Evolutionary conservation across 805 yeast genomes (phyloP).

Genomic region (Blastobotrys mokoenaii): DNA sequence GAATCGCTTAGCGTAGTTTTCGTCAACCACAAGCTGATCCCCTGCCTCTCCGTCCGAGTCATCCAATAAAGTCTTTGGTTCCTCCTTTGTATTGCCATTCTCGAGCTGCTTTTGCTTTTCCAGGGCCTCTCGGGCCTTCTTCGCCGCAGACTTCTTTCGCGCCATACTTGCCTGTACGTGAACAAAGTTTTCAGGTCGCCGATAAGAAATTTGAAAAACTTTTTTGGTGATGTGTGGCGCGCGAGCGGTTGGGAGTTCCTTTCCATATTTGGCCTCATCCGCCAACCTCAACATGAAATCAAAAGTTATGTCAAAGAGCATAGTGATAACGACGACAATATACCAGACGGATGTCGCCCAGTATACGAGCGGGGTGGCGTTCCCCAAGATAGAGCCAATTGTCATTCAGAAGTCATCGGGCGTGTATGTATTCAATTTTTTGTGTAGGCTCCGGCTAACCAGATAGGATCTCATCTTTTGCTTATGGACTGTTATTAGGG

Average conservation of each 20-base stretch:
- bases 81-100: neutral
- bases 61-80: neutral
- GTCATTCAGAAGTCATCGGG: slow-evolving; percentile 1
- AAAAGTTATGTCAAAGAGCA: too few species aligned
- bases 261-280: neutral
- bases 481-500: slow-evolving; percentile 32
- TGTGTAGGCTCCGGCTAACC: neutral
- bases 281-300: too few species aligned
- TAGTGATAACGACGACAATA: too few species aligned
- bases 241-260: neutral
- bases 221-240: neutral
- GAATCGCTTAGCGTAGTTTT: slow-evolving; percentile 23
- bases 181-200: neutral
- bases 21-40: slow-evolving; percentile 16
- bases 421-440: neutral
- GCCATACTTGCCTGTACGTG: slow-evolving; percentile 45
- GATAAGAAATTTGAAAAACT: neutral
- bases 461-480: slow-evolving; percentile 17
- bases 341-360: too few species aligned
- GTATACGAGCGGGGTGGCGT: too few species aligned
- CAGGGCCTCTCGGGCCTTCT: slow-evolving; percentile 50
- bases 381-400: neutral
- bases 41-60: slow-evolving; percentile 4
- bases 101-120: slow-evolving; percentile 6
- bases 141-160: slow-evolving; percentile 80